A percentile compares a stretch with the other conserved stretches of the same genome.
phyloP scores from a whole-genome alignment of 2,329 filamentous ascomycete species.

The Colletotrichum sp. region DNA sequence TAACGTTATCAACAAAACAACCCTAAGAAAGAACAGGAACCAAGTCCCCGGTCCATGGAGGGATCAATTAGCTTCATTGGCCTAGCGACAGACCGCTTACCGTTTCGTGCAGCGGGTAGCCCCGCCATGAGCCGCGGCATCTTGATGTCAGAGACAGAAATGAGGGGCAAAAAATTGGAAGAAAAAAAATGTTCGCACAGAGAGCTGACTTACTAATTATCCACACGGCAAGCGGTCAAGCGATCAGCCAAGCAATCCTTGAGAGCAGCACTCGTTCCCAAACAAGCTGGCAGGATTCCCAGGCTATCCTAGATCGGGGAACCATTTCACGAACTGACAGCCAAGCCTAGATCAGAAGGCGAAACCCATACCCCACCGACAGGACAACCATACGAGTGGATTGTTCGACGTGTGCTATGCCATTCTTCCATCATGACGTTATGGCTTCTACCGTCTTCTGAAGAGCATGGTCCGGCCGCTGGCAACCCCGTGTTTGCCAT shows the following conservation, averaged over 20 bases:
- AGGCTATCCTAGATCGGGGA: constrained; percentile 1
- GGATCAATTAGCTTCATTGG: neutral
- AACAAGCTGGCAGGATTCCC: neutral
- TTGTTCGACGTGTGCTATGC: neutral
- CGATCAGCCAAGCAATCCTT: neutral
- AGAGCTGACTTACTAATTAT: neutral
- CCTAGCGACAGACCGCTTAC: neutral
- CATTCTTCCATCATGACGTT: constrained; percentile 18
- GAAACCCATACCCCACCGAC: neutral
- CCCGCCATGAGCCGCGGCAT: constrained; percentile 16
- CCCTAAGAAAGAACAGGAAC: neutral
- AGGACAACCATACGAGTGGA: neutral
- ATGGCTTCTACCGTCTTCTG: constrained; percentile 1
- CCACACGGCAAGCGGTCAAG: neutral
- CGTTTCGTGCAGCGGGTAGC: neutral
- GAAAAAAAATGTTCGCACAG: neutral
- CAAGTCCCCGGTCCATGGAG: neutral
- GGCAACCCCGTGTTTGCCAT: neutral
- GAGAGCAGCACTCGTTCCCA: neutral
- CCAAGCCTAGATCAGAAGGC: neutral
- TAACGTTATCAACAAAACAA: neutral
- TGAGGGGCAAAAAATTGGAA: constrained; percentile 3
- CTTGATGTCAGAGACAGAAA: neutral
- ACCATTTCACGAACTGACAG: neutral
- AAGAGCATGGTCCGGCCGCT: neutral